phyloP scores from a whole-genome alignment of 2,329 filamentous ascomycete species.

The Talaromyces sp. region DNA sequence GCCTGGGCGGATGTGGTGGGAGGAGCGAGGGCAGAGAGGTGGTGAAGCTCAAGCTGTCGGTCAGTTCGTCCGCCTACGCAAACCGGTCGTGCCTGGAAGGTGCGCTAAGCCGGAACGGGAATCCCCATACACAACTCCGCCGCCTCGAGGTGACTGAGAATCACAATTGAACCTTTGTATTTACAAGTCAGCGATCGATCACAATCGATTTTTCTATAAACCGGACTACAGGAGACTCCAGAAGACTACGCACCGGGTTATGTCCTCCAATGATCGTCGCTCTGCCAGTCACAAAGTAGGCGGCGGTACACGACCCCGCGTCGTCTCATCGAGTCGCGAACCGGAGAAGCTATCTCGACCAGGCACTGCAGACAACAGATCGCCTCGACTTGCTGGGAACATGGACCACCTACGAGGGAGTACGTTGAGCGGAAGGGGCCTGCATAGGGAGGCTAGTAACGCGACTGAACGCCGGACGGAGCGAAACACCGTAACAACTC shows the following conservation, averaged over 20 bases:
- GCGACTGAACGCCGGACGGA: constrained; percentile 37
- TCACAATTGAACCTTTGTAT: neutral
- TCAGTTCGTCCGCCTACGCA: constrained; percentile 7
- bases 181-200: constrained; percentile 1
- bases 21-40: neutral
- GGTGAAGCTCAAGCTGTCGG: constrained; percentile 11
- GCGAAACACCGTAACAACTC: constrained; percentile 51
- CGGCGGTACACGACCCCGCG: constrained; percentile 33
- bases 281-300: constrained; percentile 28
- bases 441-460: constrained; percentile 28
- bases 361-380: constrained; percentile 26
- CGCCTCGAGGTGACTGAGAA: neutral
- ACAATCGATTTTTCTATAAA: neutral
- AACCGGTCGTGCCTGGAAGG: constrained; percentile 9
- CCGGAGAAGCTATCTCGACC: constrained; percentile 12
- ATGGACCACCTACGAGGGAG: constrained; percentile 28
- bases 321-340: constrained; percentile 36
- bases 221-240: neutral
- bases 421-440: constrained; percentile 26
- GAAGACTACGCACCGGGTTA: constrained; percentile 21
- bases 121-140: constrained; percentile 13
- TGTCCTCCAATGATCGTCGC: constrained; percentile 37
- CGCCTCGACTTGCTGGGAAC: constrained; percentile 25
- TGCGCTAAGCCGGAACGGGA: constrained; percentile 11
- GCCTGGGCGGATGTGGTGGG: neutral